Evolutionary conservation across 75 land plant species (phyloP), one percentile per base, ranked within the genome.

Genomic region (Picea sitchensis): DNA sequence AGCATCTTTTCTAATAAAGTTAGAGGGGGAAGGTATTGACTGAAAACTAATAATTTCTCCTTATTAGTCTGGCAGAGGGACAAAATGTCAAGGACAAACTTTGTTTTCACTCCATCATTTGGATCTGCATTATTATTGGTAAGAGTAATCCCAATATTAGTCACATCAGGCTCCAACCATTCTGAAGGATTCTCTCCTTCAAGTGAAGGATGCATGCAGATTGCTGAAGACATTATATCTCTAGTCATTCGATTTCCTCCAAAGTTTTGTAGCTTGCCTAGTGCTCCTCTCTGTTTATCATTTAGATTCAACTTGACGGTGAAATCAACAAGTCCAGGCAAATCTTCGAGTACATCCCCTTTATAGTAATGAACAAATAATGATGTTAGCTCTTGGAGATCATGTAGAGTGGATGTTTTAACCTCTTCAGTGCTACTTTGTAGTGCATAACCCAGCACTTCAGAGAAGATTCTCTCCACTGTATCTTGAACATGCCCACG

Each of bases 271-370:
- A 87, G 5, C 14, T 81, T 80, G 13, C 51, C 8, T 38, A 86
- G 59, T 41, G 80, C 81, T 12, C 15, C 12, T 61, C 71, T 84
- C 76, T 93, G 95, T 60, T 62, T 84, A 14, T 73, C 38, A 60
- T 64, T 89, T 6, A 91, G 83, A 5, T 90, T 83, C 8, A 96
- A 81, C 21, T 89, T 76, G 1, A 94, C 90, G 3, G 97, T 87
- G 79, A 89, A 89, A 74, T 96, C 98, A 38, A 87, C 82, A 38
- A 94, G 86, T 30, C 98, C 98, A 20, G 98, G 97, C 20, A 96
- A 78, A 65, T 87, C 91, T 58, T 90, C 87, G 79, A 92, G 69
- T 78, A 94, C 84, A 65, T 94, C 93, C 18, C 97, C 99, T 58
- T 83, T 91, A 65, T 96, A 91, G 76, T 93, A 96, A 23, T 92